Conservation (phyloP, 2,329 filamentous ascomycete species). For the Trichoderma gracile region DNA sequence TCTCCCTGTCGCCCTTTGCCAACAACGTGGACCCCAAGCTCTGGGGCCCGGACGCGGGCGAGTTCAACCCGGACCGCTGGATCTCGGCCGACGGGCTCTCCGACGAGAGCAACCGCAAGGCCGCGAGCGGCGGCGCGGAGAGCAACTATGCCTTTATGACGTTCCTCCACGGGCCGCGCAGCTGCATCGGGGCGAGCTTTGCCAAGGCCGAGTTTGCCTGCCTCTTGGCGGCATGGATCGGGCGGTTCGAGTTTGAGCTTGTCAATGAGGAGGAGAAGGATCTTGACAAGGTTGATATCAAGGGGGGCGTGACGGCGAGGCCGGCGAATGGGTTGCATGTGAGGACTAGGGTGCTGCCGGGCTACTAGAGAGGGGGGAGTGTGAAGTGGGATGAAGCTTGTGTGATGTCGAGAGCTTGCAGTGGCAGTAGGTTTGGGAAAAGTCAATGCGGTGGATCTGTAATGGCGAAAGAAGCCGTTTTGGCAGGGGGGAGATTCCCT, state of each 20-base stretch:
- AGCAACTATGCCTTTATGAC: conserved; percentile 79
- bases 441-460: no score
- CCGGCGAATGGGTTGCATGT: conserved; percentile 73
- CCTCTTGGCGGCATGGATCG: conserved; percentile 74
- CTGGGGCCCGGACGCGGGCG: conserved; percentile 74
- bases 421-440: no score
- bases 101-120: conserved; percentile 39
- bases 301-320: conserved; percentile 68
- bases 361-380: conserved; percentile 46
- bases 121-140: conserved; percentile 67
- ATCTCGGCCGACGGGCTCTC: conserved; percentile 45
- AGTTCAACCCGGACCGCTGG: conserved; percentile 82
- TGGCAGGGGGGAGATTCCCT: no score
- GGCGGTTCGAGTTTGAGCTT: conserved; percentile 67
- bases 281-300: conserved; percentile 66
- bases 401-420: no score
- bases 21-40: conserved; percentile 67
- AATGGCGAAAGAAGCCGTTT: no score
- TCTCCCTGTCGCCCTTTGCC: conserved; percentile 66
- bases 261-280: conserved; percentile 62
- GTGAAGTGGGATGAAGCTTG: background rate
- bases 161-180: conserved; percentile 82
- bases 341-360: conserved; percentile 64
- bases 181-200: conserved; percentile 82
- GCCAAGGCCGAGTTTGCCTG: conserved; percentile 84